These are phyloP conservation scores for Schizophyllum commune DNA, from an alignment of 1,284 basidiomycete genomes.

Conservation along the genomic window DNA sequence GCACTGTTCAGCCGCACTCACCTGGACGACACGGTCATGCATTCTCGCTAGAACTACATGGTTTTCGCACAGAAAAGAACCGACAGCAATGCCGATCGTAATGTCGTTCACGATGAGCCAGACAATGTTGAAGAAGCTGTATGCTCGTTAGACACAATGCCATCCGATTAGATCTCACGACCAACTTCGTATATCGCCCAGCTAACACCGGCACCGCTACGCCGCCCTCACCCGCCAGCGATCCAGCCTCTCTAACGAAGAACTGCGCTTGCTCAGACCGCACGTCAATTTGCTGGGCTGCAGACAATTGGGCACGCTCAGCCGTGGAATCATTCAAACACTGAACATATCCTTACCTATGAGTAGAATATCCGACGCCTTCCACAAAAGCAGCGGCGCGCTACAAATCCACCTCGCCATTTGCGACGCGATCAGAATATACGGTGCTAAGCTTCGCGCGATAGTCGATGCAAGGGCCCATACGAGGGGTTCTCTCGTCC, in stretches of 20 bases:
- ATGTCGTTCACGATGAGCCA: slow-evolving; percentile 92
- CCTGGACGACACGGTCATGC: slow-evolving; percentile 34
- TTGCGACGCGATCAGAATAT: slow-evolving; percentile 2
- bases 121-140: slow-evolving; percentile 82
- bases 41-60: slow-evolving; percentile 30
- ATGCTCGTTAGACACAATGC: slow-evolving; percentile 7
- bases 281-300: slow-evolving; percentile 44
- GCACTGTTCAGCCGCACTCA: slow-evolving; percentile 15
- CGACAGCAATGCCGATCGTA: slow-evolving; percentile 70
- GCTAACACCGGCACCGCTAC: slow-evolving; percentile 28
- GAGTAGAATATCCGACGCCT: slow-evolving; percentile 30
- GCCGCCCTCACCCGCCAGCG: slow-evolving; percentile 24
- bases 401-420: not conserved
- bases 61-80: slow-evolving; percentile 65
- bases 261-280: slow-evolving; percentile 36
- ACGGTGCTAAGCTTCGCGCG: not conserved
- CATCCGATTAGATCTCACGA: slow-evolving; percentile 4
- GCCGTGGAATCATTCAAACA: not conserved
- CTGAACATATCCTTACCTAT: slow-evolving; percentile 20
- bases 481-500: slow-evolving; percentile 2
- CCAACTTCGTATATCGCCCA: slow-evolving; percentile 54
- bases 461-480: slow-evolving; percentile 7
- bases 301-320: not conserved
- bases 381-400: slow-evolving; percentile 1
- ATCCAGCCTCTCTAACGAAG: slow-evolving; percentile 28